phyloP scores from a whole-genome alignment of 805 yeast species.

The Lachancea mirantina region DNA sequence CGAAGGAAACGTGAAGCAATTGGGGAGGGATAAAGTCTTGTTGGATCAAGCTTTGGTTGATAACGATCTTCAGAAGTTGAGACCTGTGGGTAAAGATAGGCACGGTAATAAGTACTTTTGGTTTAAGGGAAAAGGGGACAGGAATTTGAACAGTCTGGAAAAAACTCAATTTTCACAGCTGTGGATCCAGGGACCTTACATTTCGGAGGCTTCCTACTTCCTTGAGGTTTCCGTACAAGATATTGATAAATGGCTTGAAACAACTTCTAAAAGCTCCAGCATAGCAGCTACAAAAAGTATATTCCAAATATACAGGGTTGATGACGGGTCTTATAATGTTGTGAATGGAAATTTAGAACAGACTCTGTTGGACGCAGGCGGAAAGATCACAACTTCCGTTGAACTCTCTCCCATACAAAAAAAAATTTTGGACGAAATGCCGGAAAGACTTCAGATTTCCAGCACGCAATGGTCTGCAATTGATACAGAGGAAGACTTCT shows the following conservation, averaged over 20 bases:
- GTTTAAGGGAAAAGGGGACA: constrained; percentile 51
- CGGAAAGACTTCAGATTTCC: constrained; percentile 45
- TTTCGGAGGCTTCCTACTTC: constrained; percentile 36
- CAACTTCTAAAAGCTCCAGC: constrained; percentile 16
- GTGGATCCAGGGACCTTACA: constrained; percentile 87
- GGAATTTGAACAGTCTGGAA: constrained; percentile 27
- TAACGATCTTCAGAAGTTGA: constrained; percentile 70
- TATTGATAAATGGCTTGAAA: constrained; percentile 24
- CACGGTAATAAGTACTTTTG: constrained; percentile 89
- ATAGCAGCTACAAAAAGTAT: constrained; percentile 22
- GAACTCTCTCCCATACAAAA: constrained; percentile 38
- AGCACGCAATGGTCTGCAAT: constrained; percentile 60
- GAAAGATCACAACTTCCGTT: constrained; percentile 12
- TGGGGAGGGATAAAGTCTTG: constrained; percentile 42
- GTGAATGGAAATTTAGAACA: constrained; percentile 14
- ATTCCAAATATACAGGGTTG: constrained; percentile 18
- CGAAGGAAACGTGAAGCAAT: constrained; percentile 30
- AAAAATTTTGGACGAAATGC: constrained; percentile 61
- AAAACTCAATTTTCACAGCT: constrained; percentile 61
- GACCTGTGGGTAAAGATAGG: constrained; percentile 74
- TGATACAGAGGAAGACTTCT: constrained; percentile 55
- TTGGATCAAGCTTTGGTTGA: constrained; percentile 59
- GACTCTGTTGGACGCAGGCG: constrained; percentile 17
- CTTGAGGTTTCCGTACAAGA: constrained; percentile 28
- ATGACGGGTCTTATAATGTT: constrained; percentile 14